A percentile compares a stretch with the other conserved stretches of the same genome.
Conservation (phyloP, 2,329 filamentous ascomycete genomes). For the Blastomyces silverae region DNA sequence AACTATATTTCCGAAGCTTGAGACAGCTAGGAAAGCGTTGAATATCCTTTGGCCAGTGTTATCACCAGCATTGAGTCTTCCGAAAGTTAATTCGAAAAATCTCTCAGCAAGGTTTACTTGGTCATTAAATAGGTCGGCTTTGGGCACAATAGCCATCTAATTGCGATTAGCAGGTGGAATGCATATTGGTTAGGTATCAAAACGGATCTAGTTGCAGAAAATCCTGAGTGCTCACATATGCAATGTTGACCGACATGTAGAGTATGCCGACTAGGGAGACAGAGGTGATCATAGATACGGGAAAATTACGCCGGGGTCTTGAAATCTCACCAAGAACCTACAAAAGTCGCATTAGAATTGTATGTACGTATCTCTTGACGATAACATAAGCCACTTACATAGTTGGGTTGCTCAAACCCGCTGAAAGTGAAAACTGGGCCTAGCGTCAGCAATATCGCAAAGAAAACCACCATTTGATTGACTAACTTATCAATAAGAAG, state of each 20-base stretch:
- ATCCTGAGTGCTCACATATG: slow-evolving; percentile 38
- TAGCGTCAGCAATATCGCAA: slow-evolving; percentile 7
- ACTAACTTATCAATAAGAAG: slow-evolving; percentile 22
- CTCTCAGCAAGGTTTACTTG: slow-evolving; percentile 9
- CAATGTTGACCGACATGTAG: slow-evolving; percentile 38
- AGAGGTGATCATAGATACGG: slow-evolving; percentile 32
- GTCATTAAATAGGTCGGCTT: slow-evolving; percentile 2
- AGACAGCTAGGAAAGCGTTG: slow-evolving; percentile 45
- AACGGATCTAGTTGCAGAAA: neutral
- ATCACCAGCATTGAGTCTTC: slow-evolving; percentile 2
- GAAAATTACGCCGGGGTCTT: slow-evolving; percentile 36
- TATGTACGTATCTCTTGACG: neutral
- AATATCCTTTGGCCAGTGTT: slow-evolving; percentile 13
- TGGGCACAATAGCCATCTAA: slow-evolving; percentile 19
- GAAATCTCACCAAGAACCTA: slow-evolving; percentile 38
- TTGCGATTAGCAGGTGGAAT: neutral
- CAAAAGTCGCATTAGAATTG: neutral
- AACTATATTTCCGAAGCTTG: slow-evolving; percentile 51
- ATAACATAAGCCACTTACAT: slow-evolving; percentile 31
- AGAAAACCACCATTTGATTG: slow-evolving; percentile 6
- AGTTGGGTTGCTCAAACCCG: slow-evolving; percentile 44
- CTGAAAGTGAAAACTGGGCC: slow-evolving; percentile 30
- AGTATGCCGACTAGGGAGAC: slow-evolving; percentile 32
- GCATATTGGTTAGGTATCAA: neutral
- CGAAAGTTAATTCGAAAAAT: slow-evolving; percentile 17